These are phyloP conservation scores for Fistulinella cinereoalba DNA, from an alignment of 1,284 basidiomycete genomes.

Conservation along the genomic window DNA sequence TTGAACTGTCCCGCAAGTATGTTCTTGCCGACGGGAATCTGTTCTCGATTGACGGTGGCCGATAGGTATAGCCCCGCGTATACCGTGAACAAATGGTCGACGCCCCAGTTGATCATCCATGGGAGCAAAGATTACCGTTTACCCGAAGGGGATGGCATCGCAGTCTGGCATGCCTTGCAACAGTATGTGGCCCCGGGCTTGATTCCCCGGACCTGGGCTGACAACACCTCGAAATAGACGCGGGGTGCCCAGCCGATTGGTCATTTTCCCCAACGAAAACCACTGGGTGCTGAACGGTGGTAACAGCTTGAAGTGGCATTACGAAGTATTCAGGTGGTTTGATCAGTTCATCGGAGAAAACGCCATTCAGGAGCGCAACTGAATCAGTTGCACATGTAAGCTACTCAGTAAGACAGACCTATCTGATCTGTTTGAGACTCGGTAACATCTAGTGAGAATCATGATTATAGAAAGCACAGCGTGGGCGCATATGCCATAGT, in stretches of 20 bases:
- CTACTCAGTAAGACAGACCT: no score
- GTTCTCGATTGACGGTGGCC: neutral
- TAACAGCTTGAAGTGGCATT: conserved; percentile 82
- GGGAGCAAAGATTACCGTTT: conserved; percentile 85
- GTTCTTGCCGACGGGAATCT: conserved; percentile 12
- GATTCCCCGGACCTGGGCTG: neutral
- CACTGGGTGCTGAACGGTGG: conserved; percentile 84
- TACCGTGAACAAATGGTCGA: conserved; percentile 81
- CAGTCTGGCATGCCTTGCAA: conserved; percentile 76
- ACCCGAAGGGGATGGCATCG: conserved; percentile 80
- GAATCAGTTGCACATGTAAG: no score
- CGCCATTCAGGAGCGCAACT: conserved; percentile 15
- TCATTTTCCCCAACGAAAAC: conserved; percentile 92
- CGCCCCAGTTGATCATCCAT: conserved; percentile 82
- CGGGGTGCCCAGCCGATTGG: conserved; percentile 75
- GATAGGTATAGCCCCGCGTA: conserved; percentile 71
- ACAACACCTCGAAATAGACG: conserved; percentile 43
- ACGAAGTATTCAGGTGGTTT: conserved; percentile 88
- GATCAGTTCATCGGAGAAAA: conserved; percentile 61
- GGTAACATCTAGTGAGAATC: neutral
- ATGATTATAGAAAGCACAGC: conserved; percentile 2
- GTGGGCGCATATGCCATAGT: conserved; percentile 5
- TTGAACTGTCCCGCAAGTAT: conserved; percentile 55
- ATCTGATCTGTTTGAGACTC: no score
- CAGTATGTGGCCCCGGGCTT: conserved; percentile 50